Evolutionary conservation across 2,329 filamentous ascomycete species (phyloP), one percentile per base, ranked within the genome.

Genomic region (Zelopaecilomyces penicillatus): DNA sequence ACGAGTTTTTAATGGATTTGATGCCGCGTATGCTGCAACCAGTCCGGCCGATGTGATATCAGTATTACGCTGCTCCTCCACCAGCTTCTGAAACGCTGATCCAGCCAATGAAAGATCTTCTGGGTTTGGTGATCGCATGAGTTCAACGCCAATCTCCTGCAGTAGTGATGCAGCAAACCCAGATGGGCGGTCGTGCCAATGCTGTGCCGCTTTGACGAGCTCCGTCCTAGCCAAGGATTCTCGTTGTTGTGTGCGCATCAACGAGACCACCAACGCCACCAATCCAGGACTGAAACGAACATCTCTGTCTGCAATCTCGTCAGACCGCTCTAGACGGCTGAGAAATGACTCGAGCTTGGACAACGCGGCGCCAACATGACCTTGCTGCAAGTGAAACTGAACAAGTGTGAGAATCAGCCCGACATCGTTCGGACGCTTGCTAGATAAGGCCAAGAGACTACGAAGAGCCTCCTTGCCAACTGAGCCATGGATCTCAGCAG

Each of bases 281-380:
- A 98, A 71, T 3, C 91, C 91, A 0, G 93, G 91, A 28, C 87
- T 83, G 62, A 83, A 93, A 8, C 90, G 83, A 28, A 85, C 78
- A 54, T 89, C 81, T 45, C 80, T 71, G 46, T 83, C 73, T 11
- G 75, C 70, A 3, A 73, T 59, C 1, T 70, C 67, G 5, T 62
- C 71, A 3, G 78, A 79, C 39, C 78, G 65, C 55, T 91, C 86
- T 2, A 95, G 73, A 7, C 76, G 76, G 50, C 75, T 75, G 44
- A 95, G 76, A 59, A 93, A 90, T 2, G 76, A 69, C 59, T 95
- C 85, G 2, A 96, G 70, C 5, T 87, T 71, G n/a, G 74, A 70
- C 32, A 89, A 77, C 4, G 91, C 91, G 4, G 84, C 81, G 30
- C 77, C 82, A 29, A 79, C 74, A 58, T 91, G 88, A 39, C 82